These are phyloP conservation scores for Castanopsis chinensis DNA, from an alignment of 306 rosid species.

Conservation along the genomic window DNA sequence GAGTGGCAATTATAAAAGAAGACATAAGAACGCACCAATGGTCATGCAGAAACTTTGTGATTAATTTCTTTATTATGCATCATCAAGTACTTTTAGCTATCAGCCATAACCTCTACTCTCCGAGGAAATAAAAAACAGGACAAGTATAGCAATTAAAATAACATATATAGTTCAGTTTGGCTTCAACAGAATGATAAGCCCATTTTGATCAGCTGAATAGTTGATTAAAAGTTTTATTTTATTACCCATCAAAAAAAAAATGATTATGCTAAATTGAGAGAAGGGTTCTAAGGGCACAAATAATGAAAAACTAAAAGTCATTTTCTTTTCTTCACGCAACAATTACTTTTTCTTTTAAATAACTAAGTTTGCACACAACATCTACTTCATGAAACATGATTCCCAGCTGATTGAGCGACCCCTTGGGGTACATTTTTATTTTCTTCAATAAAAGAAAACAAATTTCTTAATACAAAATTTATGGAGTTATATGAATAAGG, in stretches of 20 bases:
- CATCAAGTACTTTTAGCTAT: neutral
- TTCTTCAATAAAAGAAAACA: neutral
- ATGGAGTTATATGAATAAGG: conserved; percentile 9
- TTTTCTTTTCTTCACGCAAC: conserved; percentile 17
- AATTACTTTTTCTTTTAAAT: neutral
- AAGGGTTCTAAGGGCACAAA: neutral
- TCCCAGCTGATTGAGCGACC: too few relatives aligned
- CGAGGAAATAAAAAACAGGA: neutral
- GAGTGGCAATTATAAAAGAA: neutral
- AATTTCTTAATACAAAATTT: neutral
- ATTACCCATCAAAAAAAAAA: too few relatives aligned
- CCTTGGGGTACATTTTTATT: too few relatives aligned
- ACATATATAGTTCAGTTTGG: neutral
- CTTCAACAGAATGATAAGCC: neutral
- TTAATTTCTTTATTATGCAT: neutral
- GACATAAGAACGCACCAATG: neutral
- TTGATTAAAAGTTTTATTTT: neutral
- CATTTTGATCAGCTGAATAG: neutral
- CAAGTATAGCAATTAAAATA: neutral
- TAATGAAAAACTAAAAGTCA: conserved; percentile 2
- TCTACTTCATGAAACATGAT: too few relatives aligned
- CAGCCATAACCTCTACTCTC: neutral
- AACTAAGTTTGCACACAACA: too few relatives aligned
- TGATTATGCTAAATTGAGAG: neutral
- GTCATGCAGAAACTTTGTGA: neutral